Percentiles rank a stretch among this genome's conserved stretches.
phyloP scores from a whole-genome alignment of 768 basidiomycete genomes.

The Suillus plorans region DNA sequence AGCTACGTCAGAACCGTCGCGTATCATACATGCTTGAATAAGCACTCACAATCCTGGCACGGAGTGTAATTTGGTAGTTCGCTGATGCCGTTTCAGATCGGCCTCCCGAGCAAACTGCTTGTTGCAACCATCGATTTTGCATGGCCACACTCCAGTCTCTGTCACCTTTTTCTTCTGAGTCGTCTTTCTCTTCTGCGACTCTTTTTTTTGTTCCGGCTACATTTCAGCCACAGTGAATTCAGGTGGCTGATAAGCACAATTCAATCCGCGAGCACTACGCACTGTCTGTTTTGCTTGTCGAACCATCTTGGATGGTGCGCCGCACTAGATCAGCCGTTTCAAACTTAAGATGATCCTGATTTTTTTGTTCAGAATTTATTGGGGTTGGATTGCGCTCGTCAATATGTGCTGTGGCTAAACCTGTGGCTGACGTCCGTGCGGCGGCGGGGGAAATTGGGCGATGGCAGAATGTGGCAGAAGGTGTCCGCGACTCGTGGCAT shows the following conservation, averaged over 20 bases:
- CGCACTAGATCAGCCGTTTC: neutral
- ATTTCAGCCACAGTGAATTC: slow-evolving; percentile 12
- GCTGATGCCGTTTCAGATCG: slow-evolving; percentile 78
- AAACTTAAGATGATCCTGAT: slow-evolving; percentile 4
- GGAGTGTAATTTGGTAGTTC: slow-evolving; percentile 76
- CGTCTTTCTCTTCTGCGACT: slow-evolving; percentile 39
- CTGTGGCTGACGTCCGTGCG: slow-evolving; percentile 18
- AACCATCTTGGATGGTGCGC: slow-evolving; percentile 24
- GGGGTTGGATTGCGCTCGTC: slow-evolving; percentile 16
- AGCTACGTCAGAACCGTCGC: slow-evolving; percentile 15
- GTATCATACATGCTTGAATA: slow-evolving; percentile 10
- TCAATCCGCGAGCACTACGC: slow-evolving; percentile 21
- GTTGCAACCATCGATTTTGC: slow-evolving; percentile 78
- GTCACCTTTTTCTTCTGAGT: slow-evolving; percentile 46
- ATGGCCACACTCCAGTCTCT: slow-evolving; percentile 67
- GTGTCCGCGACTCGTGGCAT: slow-evolving; percentile 1
- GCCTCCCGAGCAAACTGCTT: slow-evolving; percentile 83
- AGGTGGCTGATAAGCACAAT: slow-evolving; percentile 23
- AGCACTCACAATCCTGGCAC: slow-evolving; percentile 66
- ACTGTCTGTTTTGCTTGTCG: slow-evolving; percentile 36
- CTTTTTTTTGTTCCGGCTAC: slow-evolving; percentile 43
- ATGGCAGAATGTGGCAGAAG: slow-evolving; percentile 14
- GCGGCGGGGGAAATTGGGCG: slow-evolving; percentile 11
- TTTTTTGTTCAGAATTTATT: slow-evolving; percentile 12
- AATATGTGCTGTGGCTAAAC: slow-evolving; percentile 20